phyloP scores from a whole-genome alignment of 1,139 yeast genomes.

The Hyphopichia wangnamkhiaoensis region DNA sequence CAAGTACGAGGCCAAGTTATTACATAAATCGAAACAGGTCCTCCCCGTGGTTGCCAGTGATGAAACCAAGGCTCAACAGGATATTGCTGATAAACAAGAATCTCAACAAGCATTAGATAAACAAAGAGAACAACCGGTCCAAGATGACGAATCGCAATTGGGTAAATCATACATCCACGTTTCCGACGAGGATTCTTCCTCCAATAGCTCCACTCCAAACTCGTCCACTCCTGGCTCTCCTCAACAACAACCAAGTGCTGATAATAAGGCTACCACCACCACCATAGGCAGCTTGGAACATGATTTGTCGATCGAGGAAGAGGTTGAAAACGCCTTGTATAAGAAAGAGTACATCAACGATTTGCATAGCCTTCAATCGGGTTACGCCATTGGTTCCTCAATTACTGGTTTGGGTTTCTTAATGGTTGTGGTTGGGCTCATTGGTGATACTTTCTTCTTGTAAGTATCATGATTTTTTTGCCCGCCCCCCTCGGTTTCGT shows the following conservation, averaged over 20 bases:
- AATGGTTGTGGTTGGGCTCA: slow-evolving; percentile 47
- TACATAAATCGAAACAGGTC: slow-evolving; percentile 11
- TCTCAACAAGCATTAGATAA: slow-evolving; percentile 8
- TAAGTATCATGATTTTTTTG: slow-evolving; percentile 8
- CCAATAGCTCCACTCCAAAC: slow-evolving; percentile 29
- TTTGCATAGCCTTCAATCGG: slow-evolving; percentile 29
- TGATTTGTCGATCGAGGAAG: slow-evolving; percentile 35
- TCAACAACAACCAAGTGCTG: slow-evolving; percentile 13
- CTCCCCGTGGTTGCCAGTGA: slow-evolving; percentile 3
- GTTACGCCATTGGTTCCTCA: slow-evolving; percentile 37
- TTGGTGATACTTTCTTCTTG: slow-evolving; percentile 46
- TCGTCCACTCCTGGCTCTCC: slow-evolving; percentile 36
- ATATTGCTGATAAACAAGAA: slow-evolving; percentile 9
- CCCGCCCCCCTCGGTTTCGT: not conserved
- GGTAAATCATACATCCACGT: slow-evolving; percentile 54
- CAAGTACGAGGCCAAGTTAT: slow-evolving; percentile 17
- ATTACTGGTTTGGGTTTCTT: slow-evolving; percentile 44
- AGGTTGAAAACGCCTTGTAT: slow-evolving; percentile 40
- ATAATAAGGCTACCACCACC: slow-evolving; percentile 5
- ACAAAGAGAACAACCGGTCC: slow-evolving; percentile 11
- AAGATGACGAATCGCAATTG: slow-evolving; percentile 39
- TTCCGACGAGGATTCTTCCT: slow-evolving; percentile 44
- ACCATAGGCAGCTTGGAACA: slow-evolving; percentile 13
- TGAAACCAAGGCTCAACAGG: slow-evolving; percentile 3
- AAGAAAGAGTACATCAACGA: slow-evolving; percentile 41